Conservation (phyloP, 768 basidiomycete species). For the Fibroporia radiculosa region DNA sequence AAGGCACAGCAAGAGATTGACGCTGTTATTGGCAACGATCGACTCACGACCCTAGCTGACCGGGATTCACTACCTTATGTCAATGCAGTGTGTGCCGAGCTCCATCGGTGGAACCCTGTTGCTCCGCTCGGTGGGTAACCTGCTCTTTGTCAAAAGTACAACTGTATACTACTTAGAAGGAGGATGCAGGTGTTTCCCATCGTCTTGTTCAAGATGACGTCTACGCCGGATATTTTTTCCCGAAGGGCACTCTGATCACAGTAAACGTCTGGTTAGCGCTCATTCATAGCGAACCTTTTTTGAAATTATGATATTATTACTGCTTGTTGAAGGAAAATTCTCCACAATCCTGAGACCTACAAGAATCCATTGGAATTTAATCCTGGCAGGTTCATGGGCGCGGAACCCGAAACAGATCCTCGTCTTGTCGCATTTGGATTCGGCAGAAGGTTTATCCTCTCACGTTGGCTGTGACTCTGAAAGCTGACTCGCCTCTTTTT, state of each 20-base stretch:
- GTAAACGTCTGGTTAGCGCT: constrained; percentile 22
- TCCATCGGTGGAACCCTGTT: constrained; percentile 23
- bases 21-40: constrained; percentile 18
- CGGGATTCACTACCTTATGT: constrained; percentile 20
- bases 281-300: too few species aligned
- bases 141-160: background rate
- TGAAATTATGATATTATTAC: too few species aligned
- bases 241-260: constrained; percentile 21
- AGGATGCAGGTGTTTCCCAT: constrained; percentile 18
- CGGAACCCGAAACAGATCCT: constrained; percentile 19
- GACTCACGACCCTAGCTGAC: constrained; percentile 21
- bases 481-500: too few species aligned
- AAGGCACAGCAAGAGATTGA: constrained; percentile 26
- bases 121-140: constrained; percentile 16
- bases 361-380: constrained; percentile 18
- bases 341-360: constrained; percentile 19
- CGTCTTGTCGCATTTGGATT: constrained; percentile 27
- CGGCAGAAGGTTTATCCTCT: constrained; percentile 27
- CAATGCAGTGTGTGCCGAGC: constrained; percentile 19
- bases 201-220: constrained; percentile 18
- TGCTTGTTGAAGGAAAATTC: constrained; percentile 18
- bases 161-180: background rate
- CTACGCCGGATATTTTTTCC: constrained; percentile 21
- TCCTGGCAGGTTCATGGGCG: constrained; percentile 21
- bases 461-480: too few species aligned